Evolutionary conservation across 768 basidiomycete species (phyloP).

Genomic region (Tricholoma terreum): DNA sequence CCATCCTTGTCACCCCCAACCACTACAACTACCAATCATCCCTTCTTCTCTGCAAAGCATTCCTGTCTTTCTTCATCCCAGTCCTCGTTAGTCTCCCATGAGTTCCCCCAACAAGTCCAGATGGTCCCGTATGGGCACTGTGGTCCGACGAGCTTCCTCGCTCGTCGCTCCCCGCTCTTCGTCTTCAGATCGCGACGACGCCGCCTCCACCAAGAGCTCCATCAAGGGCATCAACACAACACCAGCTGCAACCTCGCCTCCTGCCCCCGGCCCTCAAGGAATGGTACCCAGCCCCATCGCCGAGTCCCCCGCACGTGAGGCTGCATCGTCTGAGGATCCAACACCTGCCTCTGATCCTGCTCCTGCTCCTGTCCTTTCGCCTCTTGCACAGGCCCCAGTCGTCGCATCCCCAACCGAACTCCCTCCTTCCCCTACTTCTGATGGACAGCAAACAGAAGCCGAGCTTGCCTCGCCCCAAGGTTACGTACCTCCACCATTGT

Average conservation of each 20-base stretch:
- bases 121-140: constrained; percentile 59
- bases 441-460: background rate
- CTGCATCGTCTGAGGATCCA: constrained; percentile 37
- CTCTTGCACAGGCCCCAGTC: constrained; percentile 33
- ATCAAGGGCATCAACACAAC: constrained; percentile 21
- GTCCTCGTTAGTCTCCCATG: constrained; percentile 21
- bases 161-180: constrained; percentile 37
- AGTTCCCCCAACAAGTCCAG: constrained; percentile 39
- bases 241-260: constrained; percentile 18
- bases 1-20: constrained; percentile 14
- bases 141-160: constrained; percentile 60
- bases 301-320: constrained; percentile 65
- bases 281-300: constrained; percentile 60
- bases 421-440: background rate
- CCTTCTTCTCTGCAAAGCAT: constrained; percentile 7
- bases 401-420: constrained; percentile 8
- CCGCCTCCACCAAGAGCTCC: constrained; percentile 25
- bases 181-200: constrained; percentile 23
- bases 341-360: constrained; percentile 29
- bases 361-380: constrained; percentile 36
- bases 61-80: constrained; percentile 2
- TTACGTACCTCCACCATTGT: constrained; percentile 37
- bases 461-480: constrained; percentile 15
- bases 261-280: constrained; percentile 17
- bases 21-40: constrained; percentile 1